These are phyloP conservation scores for Globisporangium abappressorium DNA, from an alignment of 352 stramenopile genomes.

Conservation along the genomic window DNA sequence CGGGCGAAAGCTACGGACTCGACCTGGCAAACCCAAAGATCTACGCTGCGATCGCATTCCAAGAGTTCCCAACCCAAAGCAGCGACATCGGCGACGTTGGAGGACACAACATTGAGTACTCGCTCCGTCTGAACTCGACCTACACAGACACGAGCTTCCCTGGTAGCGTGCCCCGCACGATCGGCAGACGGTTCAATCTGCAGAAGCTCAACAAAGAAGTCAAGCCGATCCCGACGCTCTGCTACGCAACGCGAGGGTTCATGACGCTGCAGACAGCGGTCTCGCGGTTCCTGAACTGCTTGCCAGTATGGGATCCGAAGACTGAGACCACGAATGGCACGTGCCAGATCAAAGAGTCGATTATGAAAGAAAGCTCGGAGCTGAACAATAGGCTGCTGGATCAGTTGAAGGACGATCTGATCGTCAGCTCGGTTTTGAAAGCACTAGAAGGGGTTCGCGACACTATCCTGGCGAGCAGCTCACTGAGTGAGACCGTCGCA, in stretches of 20 bases:
- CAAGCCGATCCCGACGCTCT: constrained; percentile 24
- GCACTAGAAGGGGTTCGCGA: constrained; percentile 4
- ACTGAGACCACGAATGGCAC: constrained; percentile 25
- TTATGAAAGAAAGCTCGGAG: constrained; percentile 18
- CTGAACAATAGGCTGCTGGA: constrained; percentile 39
- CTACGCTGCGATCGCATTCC: constrained; percentile 64
- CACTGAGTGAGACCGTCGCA: neutral
- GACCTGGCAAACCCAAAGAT: constrained; percentile 54
- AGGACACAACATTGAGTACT: constrained; percentile 49
- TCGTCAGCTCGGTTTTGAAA: constrained; percentile 42
- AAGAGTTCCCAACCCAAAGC: constrained; percentile 35
- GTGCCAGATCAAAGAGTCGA: constrained; percentile 47
- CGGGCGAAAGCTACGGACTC: constrained; percentile 43
- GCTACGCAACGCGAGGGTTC: constrained; percentile 63
- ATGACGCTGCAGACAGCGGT: constrained; percentile 73
- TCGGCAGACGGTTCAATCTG: constrained; percentile 12
- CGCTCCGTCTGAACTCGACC: constrained; percentile 68
- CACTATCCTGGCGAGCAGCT: neutral
- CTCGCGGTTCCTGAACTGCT: constrained; percentile 62
- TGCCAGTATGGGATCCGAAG: constrained; percentile 46
- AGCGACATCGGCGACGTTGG: constrained; percentile 32
- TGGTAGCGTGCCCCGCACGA: constrained; percentile 46
- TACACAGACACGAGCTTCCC: constrained; percentile 27
- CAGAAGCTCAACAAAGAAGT: constrained; percentile 26
- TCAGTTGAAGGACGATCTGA: constrained; percentile 50